phyloP scores from a whole-genome alignment of 441 rosid genomes.

The Erodium texanum region DNA sequence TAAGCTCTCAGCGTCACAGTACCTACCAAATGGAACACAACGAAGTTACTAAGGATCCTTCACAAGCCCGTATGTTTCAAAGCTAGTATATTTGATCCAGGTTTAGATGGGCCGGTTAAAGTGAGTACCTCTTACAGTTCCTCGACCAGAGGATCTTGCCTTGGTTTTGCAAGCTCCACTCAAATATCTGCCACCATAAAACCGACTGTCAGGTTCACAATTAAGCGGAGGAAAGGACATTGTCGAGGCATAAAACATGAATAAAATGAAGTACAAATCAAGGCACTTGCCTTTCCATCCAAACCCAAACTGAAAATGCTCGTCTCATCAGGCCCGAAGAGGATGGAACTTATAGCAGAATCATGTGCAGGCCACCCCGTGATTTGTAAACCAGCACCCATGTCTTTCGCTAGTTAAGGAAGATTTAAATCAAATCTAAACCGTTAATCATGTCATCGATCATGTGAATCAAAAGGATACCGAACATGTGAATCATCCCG shows the following conservation, averaged over 20 bases:
- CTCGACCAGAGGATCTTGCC: conserved; percentile 66
- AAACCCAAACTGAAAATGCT: conserved; percentile 65
- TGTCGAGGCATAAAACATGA: not conserved
- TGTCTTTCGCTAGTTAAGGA: conserved; percentile 50
- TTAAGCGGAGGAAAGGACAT: not conserved
- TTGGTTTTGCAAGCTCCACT: conserved; percentile 79
- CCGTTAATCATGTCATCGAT: not conserved
- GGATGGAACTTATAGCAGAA: conserved; percentile 56
- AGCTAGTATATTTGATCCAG: not conserved
- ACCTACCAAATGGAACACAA: conserved; percentile 24
- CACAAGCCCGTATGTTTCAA: too few relatives aligned
- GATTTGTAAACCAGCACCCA: conserved; percentile 65
- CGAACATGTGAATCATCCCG: conserved; percentile 82
- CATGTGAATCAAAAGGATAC: conserved; percentile 44
- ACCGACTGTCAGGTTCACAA: conserved; percentile 17
- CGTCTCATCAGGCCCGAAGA: conserved; percentile 62
- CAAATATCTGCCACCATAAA: conserved; percentile 37
- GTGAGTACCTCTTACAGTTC: conserved; percentile 41
- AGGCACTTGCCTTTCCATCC: conserved; percentile 48
- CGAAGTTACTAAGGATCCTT: not conserved
- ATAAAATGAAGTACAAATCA: not conserved
- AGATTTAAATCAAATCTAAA: conserved; percentile 4
- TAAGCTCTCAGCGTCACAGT: conserved; percentile 28
- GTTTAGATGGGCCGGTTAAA: not conserved
- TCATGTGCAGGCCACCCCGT: conserved; percentile 82